Base-by-base conservation (phyloP, 2,329 filamentous ascomycete species). In the Mycosphaerelloides madeirae region DNA sequence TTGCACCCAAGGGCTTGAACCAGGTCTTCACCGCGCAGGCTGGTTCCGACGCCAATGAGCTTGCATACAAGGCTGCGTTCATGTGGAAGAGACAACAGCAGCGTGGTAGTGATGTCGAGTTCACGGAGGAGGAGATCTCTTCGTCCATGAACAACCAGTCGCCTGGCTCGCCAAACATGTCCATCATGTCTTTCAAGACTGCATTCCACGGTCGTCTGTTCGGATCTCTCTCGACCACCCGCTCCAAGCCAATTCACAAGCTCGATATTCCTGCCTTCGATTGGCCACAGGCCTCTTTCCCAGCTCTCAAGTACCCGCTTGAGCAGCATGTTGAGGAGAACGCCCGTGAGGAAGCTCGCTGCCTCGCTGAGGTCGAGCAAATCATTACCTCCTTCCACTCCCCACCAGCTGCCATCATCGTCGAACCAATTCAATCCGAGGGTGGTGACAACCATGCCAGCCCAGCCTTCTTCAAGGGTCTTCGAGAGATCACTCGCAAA, bases 391-490 rank as follows among this genome's bases (percentile, higher is more conserved):
- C 78, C 61, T 93, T 80, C 77, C 87, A 84, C 72, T 74, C 83
- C 50, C 87, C 87, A 3, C 85, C 88, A 9, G 85, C 83, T 37
- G 90, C 89, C 50, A 80, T 94, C 39, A 75, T 95, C 43, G 78
- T 95, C 56, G 89, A 95, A 76, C 90, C 89, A 47, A 85, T 95
- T 64, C 89, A 95, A 73, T 93, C 87, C 59, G 89, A 95, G 72
- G 89, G 89, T 54, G 89, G 89, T 57, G 89, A 95, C 73, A 95
- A 95, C 78, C 89, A 95, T 70, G 90, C 89, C 46, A 87, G 84
- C 1, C 83, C 88, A 8, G 77, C 78, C 53, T 95, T 94, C 78
- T 95, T 95, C 84, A 81, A 77, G 50, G 84, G 84, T 47, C 80
- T 95, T 40, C 85, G 89, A 49, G 84, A 81, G 33, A 68, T 95